phyloP scores from a whole-genome alignment of 208 protist genomes.

The Paratrypanosoma confusum region DNA sequence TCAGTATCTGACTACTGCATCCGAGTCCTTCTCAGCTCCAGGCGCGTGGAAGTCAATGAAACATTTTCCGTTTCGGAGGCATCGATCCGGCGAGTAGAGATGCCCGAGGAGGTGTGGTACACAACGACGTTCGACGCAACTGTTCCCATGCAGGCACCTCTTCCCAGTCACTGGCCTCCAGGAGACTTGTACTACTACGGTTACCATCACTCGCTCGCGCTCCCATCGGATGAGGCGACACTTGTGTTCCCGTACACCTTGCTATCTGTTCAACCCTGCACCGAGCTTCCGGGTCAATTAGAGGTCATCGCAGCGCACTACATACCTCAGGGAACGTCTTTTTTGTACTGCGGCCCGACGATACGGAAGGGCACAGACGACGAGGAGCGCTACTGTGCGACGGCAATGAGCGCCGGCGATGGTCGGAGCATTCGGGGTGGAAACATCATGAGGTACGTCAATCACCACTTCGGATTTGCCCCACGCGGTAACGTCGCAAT shows the following conservation, averaged over 20 bases:
- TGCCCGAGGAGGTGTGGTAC: too few species aligned
- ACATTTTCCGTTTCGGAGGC: too few species aligned
- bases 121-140: too few species aligned
- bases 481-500: background rate
- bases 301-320: background rate
- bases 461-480: conserved; percentile 1
- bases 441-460: conserved; percentile 1
- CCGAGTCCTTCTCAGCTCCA: too few species aligned
- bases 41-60: too few species aligned
- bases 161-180: too few species aligned
- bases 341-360: background rate
- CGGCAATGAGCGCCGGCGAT: background rate
- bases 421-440: background rate
- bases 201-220: background rate
- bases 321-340: background rate
- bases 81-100: too few species aligned
- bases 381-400: background rate
- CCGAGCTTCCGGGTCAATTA: background rate
- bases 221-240: background rate
- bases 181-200: background rate
- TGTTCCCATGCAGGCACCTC: too few species aligned
- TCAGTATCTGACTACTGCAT: too few species aligned
- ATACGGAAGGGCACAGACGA: background rate
- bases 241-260: background rate
- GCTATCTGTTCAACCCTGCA: background rate